Conservation (phyloP, 2,329 filamentous ascomycete species). For the Alternaria gaisen region DNA sequence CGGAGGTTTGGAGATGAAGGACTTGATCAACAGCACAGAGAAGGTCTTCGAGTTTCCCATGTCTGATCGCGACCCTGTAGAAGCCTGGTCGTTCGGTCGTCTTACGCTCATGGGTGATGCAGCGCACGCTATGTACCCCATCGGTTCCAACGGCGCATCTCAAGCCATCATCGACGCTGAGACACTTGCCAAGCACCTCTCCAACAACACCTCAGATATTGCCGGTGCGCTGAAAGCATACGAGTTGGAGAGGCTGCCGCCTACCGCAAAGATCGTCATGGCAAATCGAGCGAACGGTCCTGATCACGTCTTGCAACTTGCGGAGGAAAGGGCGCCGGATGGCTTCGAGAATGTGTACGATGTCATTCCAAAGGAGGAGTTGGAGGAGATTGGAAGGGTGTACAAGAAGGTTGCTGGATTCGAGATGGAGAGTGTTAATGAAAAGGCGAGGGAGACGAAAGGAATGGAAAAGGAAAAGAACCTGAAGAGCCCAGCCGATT, state of each 20-base stretch:
- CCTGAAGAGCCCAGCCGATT: constrained; percentile 31
- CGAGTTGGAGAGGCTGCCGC: constrained; percentile 52
- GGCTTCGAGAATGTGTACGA: constrained; percentile 52
- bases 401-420: constrained; percentile 57
- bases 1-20: constrained; percentile 54
- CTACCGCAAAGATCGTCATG: constrained; percentile 58
- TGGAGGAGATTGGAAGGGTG: constrained; percentile 50
- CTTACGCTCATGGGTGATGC: constrained; percentile 54
- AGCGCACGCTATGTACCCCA: constrained; percentile 56
- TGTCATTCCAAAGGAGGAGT: constrained; percentile 52
- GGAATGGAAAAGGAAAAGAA: constrained; percentile 22
- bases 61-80: constrained; percentile 56
- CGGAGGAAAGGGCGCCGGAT: constrained; percentile 56
- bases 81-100: constrained; percentile 49
- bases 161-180: constrained; percentile 59
- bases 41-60: constrained; percentile 59
- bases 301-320: constrained; percentile 58
- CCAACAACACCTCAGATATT: constrained; percentile 36
- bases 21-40: constrained; percentile 54
- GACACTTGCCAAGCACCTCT: constrained; percentile 48
- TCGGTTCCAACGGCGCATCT: constrained; percentile 56
- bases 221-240: constrained; percentile 50
- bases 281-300: constrained; percentile 58
- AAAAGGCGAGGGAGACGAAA: constrained; percentile 51
- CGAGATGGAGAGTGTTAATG: constrained; percentile 57